These are phyloP conservation scores for Nymphaea colorata DNA, from an alignment of 164 flowering plant species.

Conservation along the genomic window DNA sequence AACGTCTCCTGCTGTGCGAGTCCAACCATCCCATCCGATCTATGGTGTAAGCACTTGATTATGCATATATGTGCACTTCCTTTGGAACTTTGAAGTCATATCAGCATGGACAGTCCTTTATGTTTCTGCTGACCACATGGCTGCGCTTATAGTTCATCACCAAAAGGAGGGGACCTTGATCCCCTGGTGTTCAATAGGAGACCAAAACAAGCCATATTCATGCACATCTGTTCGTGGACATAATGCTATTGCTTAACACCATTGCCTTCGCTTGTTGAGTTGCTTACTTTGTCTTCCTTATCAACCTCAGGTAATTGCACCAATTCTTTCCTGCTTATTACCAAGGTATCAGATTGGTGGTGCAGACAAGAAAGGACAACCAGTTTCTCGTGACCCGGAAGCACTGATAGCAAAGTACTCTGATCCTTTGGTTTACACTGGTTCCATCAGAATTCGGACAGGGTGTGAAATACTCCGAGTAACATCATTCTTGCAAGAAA, in stretches of 20 bases:
- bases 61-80: background rate
- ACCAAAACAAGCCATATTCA: no score
- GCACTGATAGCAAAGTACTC: conserved; percentile 76
- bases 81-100: background rate
- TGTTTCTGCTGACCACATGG: background rate
- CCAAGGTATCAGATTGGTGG: conserved; percentile 58
- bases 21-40: conserved; percentile 79
- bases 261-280: no score
- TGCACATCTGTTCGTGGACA: no score
- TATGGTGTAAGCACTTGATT: conserved; percentile 25
- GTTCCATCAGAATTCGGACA: conserved; percentile 66
- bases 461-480: conserved; percentile 74
- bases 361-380: conserved; percentile 47
- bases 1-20: conserved; percentile 82
- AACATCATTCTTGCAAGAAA: conserved; percentile 46
- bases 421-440: conserved; percentile 81
- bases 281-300: conserved; percentile 2
- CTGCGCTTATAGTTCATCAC: no score
- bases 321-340: conserved; percentile 47
- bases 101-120: background rate
- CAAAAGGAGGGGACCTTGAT: no score
- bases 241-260: no score
- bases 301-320: conserved; percentile 60
- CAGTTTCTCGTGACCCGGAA: conserved; percentile 70
- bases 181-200: no score